Conservation (phyloP, 495 filamentous ascomycete species). For the Glutinoglossum americanum region DNA sequence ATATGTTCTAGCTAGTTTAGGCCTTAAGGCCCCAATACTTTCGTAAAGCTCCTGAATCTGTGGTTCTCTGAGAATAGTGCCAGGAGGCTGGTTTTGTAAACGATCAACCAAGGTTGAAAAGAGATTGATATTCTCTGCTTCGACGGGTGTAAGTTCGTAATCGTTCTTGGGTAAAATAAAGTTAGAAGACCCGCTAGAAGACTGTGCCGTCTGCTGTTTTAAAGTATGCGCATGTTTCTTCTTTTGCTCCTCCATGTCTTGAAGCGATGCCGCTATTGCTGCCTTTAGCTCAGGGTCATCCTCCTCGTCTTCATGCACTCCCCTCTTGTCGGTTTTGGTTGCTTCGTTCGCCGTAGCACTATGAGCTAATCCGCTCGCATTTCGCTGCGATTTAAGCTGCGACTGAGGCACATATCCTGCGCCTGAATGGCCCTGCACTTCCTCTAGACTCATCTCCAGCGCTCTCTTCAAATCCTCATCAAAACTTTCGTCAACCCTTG, state of each 20-base stretch:
- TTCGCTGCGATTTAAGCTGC: slow-evolving; percentile 18
- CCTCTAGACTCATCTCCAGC: slow-evolving; percentile 88
- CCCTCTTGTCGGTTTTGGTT: slow-evolving; percentile 16
- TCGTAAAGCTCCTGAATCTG: slow-evolving; percentile 98
- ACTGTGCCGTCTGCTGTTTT: slow-evolving; percentile 43
- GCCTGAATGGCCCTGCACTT: slow-evolving; percentile 46
- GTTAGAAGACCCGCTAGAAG: slow-evolving; percentile 21
- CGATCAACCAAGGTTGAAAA: slow-evolving; percentile 90
- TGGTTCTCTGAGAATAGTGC: slow-evolving; percentile 83
- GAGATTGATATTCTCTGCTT: slow-evolving; percentile 93
- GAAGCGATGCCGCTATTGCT: slow-evolving; percentile 87
- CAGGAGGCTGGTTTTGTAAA: slow-evolving; percentile 82
- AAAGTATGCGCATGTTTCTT: slow-evolving; percentile 62
- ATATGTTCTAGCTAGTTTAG: slow-evolving; percentile 88
- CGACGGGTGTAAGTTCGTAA: slow-evolving; percentile 81
- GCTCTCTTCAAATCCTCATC: slow-evolving; percentile 89
- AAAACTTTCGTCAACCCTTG: slow-evolving; percentile 68
- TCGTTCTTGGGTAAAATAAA: slow-evolving; percentile 54
- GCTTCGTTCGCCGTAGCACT: slow-evolving; percentile 2
- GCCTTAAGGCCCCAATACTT: slow-evolving; percentile 75
- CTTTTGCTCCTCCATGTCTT: slow-evolving; percentile 97
- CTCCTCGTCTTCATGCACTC: slow-evolving; percentile 35
- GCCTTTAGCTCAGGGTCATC: slow-evolving; percentile 89
- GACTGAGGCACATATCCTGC: slow-evolving; percentile 48
- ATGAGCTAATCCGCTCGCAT: slow-evolving; percentile 17